Evolutionary conservation across 2,329 filamentous ascomycete species (phyloP).

Genomic region (Stachybotrys elegans): DNA sequence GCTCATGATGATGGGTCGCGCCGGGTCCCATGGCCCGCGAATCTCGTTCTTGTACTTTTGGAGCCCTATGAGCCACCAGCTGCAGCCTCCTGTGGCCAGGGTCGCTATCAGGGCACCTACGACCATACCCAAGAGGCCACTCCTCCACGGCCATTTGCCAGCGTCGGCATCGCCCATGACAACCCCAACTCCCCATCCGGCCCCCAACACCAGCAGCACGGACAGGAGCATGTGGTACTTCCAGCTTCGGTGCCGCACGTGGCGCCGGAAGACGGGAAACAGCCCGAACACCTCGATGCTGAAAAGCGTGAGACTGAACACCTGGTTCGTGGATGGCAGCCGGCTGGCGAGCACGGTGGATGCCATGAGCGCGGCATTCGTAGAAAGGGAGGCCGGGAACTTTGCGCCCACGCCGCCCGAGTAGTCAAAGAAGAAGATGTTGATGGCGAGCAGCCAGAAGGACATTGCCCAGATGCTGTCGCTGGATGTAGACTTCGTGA

Average conservation of each 20-base stretch:
- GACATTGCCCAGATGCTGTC: constrained; percentile 98
- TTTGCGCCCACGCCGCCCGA: constrained; percentile 61
- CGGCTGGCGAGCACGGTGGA: constrained; percentile 89
- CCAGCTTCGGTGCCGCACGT: constrained; percentile 78
- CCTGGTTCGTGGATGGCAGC: constrained; percentile 83
- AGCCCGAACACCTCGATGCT: constrained; percentile 95
- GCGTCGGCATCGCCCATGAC: constrained; percentile 42
- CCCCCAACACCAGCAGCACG: constrained; percentile 68
- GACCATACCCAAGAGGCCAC: constrained; percentile 64
- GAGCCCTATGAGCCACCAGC: constrained; percentile 95
- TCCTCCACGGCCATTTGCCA: constrained; percentile 45
- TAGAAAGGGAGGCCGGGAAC: constrained; percentile 73
- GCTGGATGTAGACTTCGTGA: constrained; percentile 86
- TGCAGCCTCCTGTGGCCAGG: constrained; percentile 84
- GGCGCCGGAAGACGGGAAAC: constrained; percentile 94
- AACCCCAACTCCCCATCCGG: constrained; percentile 71
- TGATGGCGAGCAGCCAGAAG: constrained; percentile 87
- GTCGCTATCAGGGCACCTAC: constrained; percentile 70
- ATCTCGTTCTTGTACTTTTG: constrained; percentile 99
- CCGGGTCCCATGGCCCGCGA: constrained; percentile 95
- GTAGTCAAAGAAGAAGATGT: constrained; percentile 98
- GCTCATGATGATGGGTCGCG: constrained; percentile 77
- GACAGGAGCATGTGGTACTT: constrained; percentile 75
- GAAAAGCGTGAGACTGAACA: constrained; percentile 93
- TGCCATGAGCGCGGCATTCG: constrained; percentile 94